Base-by-base conservation (phyloP, 441 rosid genomes). In the Populus hybrid region DNA sequence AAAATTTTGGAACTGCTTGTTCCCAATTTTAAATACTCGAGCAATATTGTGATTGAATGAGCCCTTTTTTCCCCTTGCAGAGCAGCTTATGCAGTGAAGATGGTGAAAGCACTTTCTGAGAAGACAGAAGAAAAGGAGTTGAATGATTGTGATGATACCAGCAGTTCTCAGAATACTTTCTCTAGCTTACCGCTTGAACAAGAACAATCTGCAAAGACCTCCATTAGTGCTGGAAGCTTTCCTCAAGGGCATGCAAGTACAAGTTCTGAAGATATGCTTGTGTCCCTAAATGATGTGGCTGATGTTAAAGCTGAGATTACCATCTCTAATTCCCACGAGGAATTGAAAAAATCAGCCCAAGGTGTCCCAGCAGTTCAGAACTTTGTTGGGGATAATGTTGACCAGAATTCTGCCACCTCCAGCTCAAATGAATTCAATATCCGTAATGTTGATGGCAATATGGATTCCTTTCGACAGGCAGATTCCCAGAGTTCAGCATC, bases 111-210 rank as follows among this genome's bases (percentile, higher is more conserved):
- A 75, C 92, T 95, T 75, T 91, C 99, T 50, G 87, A 82, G 53
- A 91, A 89, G 82, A 82, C 88, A 2, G 97, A 95, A 83, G 99
- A 94, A 84, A 95, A 92, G 88, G 90, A 85, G 80, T 76, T 90
- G 83, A 95, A 86, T 87, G 98, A 95, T 65, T 85, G 75, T 74
- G 97, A 94, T 70, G 99, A 94, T 81, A 80, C 82, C 50, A 83
- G 75, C 75, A 90, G 99, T 86, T 92, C 98, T 69, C 97, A 92
- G 80, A 95, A 93, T 84, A 88, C 94, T 19, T 89, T 88, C 82
- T 86, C 98, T 78, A 91, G 94, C 87, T 85, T 95, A 91, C 99
- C 94, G 79, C 93, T 77, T 76, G 99, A 97, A 59, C 97, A 88
- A 71, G 98, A 86, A 80, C 97, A 88, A 86, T 95, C 98, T 72